Percentiles rank a stretch among this genome's conserved stretches.
Evolutionary conservation across 257 asterid species (phyloP).

Genomic region (Leptodermis oblonga): DNA sequence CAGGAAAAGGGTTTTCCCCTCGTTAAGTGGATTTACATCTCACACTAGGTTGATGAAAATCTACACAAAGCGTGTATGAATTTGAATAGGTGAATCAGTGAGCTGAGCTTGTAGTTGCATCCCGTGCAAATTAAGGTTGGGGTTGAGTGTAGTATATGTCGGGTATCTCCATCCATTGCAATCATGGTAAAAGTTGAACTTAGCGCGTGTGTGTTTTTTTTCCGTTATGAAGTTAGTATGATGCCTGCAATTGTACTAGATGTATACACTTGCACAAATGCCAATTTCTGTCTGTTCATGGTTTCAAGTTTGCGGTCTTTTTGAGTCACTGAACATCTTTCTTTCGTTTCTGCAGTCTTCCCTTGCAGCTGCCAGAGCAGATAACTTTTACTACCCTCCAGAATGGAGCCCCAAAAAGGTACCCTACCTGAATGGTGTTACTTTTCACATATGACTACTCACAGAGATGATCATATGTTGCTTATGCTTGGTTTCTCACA

Average conservation of each 20-base stretch:
- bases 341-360: constrained; percentile 71
- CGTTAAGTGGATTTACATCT: background rate
- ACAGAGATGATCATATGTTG: background rate
- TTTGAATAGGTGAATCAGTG: background rate
- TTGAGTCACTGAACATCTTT: constrained; percentile 19
- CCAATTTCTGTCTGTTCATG: background rate
- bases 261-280: background rate
- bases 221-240: background rate
- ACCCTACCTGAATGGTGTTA: background rate
- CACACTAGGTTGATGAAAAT: background rate
- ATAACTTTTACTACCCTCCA: constrained; percentile 95
- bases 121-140: background rate
- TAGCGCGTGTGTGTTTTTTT: background rate
- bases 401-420: constrained; percentile 99
- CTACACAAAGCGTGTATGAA: background rate
- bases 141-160: background rate
- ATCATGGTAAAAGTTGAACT: background rate
- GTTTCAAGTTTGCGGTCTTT: background rate
- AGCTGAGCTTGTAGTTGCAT: background rate
- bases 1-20: background rate
- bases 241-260: background rate
- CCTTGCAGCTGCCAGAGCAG: constrained; percentile 98
- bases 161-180: background rate
- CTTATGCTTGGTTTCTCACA: background rate
- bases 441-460: background rate